Percentiles rank a stretch among this genome's conserved stretches.
These are phyloP conservation scores for Zygosaccharomyces bisporus DNA, from an alignment of 805 yeast species.

Conservation along the genomic window DNA sequence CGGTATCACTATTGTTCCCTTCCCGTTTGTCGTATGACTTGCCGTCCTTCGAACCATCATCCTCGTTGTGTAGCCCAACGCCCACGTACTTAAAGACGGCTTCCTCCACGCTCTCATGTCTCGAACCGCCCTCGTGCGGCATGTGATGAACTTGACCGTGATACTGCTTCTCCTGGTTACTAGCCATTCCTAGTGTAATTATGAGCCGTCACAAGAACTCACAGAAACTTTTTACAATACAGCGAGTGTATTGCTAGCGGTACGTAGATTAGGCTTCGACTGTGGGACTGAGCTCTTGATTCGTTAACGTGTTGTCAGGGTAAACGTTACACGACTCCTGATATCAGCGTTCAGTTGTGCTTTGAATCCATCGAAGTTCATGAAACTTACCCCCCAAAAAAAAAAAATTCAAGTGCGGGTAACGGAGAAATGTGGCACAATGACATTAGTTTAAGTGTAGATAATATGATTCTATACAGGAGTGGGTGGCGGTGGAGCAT, in stretches of 20 bases:
- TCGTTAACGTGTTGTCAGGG: conserved; percentile 18
- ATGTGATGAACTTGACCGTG: conserved; percentile 11
- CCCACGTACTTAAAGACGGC: conserved; percentile 74
- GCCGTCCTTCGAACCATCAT: conserved; percentile 31
- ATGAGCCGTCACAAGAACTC: neutral
- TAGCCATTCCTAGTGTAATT: conserved; percentile 7
- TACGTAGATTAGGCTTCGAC: neutral
- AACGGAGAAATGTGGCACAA: conserved; percentile 4
- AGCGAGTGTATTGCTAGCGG: conserved; percentile 1
- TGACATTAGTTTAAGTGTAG: neutral
- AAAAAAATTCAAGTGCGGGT: conserved; percentile 16
- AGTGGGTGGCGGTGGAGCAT: conserved; percentile 36
- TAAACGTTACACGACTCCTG: conserved; percentile 13
- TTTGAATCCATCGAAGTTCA: conserved; percentile 6
- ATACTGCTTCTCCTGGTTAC: conserved; percentile 14
- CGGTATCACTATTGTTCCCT: conserved; percentile 18
- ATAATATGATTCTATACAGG: conserved; percentile 11
- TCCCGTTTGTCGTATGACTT: conserved; percentile 28
- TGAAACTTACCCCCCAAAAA: conserved; percentile 1
- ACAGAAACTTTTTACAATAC: conserved; percentile 2
- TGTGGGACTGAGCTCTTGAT: neutral
- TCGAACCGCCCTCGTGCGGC: conserved; percentile 14
- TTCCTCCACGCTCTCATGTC: conserved; percentile 58
- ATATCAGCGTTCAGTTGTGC: conserved; percentile 1
- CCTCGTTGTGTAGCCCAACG: conserved; percentile 47